Evolutionary conservation across 805 yeast species (phyloP).

Genomic region (Yamadazyma sp.): DNA sequence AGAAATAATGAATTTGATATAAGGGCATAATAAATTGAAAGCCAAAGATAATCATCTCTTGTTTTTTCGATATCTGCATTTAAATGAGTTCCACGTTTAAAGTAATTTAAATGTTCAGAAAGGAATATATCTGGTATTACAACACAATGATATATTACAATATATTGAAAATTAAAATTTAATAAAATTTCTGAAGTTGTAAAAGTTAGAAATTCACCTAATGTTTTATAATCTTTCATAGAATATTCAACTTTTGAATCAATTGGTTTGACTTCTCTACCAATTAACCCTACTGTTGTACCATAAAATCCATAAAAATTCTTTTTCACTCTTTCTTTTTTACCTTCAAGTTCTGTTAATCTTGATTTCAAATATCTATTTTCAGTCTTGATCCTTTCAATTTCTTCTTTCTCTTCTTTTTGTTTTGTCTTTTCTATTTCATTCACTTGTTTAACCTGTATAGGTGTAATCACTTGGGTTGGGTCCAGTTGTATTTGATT

Average conservation of each 20-base stretch:
- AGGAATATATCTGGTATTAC: constrained; percentile 9
- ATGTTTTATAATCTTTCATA: constrained; percentile 5
- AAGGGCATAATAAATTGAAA: constrained; percentile 27
- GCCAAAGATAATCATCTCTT: constrained; percentile 22
- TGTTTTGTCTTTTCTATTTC: neutral
- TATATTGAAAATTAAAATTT: constrained; percentile 14
- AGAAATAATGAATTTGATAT: constrained; percentile 26
- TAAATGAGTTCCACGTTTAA: constrained; percentile 21
- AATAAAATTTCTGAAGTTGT: constrained; percentile 6
- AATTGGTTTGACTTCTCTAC: constrained; percentile 12
- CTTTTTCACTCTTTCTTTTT: neutral
- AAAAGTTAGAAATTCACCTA: constrained; percentile 7
- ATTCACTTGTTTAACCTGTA: too few relatives aligned
- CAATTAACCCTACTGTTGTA: constrained; percentile 13
- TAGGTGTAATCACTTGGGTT: too few relatives aligned
- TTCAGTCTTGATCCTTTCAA: neutral
- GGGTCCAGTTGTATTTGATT: too few relatives aligned
- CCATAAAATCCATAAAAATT: constrained; percentile 6
- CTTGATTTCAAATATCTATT: constrained; percentile 1
- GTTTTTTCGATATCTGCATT: constrained; percentile 19
- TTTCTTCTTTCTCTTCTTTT: neutral
- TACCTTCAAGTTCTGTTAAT: neutral
- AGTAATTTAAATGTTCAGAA: constrained; percentile 17
- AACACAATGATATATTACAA: constrained; percentile 15
- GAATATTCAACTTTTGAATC: constrained; percentile 4